Evolutionary conservation across 768 basidiomycete species (phyloP), one percentile per base, ranked within the genome.

Genomic region (Leccinum incarnatum): DNA sequence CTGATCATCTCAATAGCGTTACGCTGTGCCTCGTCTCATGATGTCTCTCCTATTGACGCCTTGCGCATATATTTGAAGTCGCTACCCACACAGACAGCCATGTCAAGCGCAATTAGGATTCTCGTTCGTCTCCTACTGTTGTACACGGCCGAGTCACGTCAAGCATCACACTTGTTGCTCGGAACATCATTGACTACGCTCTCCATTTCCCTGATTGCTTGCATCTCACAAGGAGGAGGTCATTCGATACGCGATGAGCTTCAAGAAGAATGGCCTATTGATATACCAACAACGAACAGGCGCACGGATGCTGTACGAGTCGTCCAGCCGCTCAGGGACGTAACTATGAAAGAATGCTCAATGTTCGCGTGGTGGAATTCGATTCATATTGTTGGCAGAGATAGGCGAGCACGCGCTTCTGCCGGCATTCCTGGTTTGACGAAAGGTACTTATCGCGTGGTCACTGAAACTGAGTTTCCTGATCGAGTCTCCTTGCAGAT

Each of bases 181-280:
- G 92, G 92, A 61, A 88, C 90, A 14, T 87, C 85, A 2, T 75
- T 92, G n/a, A 93, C 92, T 2, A 84, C 86, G 0, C 76, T 93
- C 1, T 90, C 91, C 0, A 80, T 93, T 32, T 82, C 83, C 21
- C 74, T 93, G 21, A 87, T 93, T 57, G 85, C 89, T 3, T 83
- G 81, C 11, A 84, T 93, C 47, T 80, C 88, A 0, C 87, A 89
- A 69, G 92, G 92, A 12, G 84, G 85, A 3, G 92, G 92, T 0
- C 90, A 86, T 70, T 77, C 81, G 3, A 79, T 93, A 12, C 78
- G 75, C 12, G 85, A 89, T 66, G 87, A 91, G 64, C 77, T 81
- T 19, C 81, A 85, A 65, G 91, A 93, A 67, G 85, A 87, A 56
- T 93, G 90, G 91, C 58, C 65, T 12, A 72, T 81, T 10, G 60